Base-by-base conservation (phyloP, 192 early-diverging fungal species). In the Gigaspora rosea region DNA sequence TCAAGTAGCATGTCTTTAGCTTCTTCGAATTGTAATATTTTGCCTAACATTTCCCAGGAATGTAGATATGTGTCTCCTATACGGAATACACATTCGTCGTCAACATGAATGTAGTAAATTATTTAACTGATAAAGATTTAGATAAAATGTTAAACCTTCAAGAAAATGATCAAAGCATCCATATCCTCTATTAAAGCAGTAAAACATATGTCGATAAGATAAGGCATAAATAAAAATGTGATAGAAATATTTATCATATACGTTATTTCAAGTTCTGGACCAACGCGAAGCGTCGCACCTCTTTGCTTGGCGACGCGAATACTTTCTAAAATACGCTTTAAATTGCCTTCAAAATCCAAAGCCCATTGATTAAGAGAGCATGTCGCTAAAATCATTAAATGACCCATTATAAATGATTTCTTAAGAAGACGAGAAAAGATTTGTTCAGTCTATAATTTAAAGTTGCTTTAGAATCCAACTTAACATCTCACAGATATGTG, bases 131-230 rank as follows among this genome's bases (percentile, higher is more conserved):
- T 56, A 56, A 56, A 54, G 0, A 1, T 41, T 54, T 16, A 56
- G 18, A 52, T 36, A 47, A 57, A 35, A 56, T 35, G 6, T 7
- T 13, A 16, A 80, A 92, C 92, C 87, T 89, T 99, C 98, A 47
- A 96, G 83, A 81, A 98, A 98, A 73, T 99, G 98, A 83, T 99
- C 98, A 71, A 94, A 92, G 88, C 98, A 99, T 13, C 97, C 97
- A 81, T 99, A 99, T 33, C 98, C 98, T 6, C 91, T 92, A 73
- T 76, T 41, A 27, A 12, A 27, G 50, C 11, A 36, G 9, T 56
- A 61, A 20, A 22, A 15, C 5, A 27, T 72, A 54, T 36, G 12
- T 35, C 5, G 13, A 15, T 18, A 64, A 52, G 18, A 54, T 18
- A 52, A 80, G 7, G 36, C 33, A 32, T 18, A 57, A 33, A 58